Evolutionary conservation across 2,329 filamentous ascomycete genomes (phyloP).

Genomic region (Phaeosphaeria sp.): DNA sequence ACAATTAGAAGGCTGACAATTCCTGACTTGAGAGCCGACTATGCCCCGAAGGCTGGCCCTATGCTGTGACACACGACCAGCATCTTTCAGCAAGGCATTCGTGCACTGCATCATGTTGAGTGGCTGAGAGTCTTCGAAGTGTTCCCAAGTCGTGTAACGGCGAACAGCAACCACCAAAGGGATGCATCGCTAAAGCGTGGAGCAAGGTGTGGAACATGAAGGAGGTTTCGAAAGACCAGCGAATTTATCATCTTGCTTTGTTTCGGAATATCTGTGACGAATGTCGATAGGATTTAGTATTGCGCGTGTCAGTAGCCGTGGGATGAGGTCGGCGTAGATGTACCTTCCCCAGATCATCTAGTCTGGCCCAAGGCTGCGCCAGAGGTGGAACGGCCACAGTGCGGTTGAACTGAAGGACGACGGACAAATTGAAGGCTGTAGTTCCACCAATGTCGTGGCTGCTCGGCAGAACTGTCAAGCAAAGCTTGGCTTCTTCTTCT

Average conservation of each 20-base stretch:
- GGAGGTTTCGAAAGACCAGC: no score
- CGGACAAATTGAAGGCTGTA: conserved; percentile 11
- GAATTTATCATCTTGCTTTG: not conserved
- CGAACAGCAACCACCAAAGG: no score
- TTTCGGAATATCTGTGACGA: not conserved
- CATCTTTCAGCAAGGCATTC: not conserved
- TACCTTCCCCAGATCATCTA: not conserved
- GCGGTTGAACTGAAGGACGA: not conserved
- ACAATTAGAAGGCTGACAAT: not conserved
- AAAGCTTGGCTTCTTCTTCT: conserved; percentile 20
- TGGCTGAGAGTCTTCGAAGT: not conserved
- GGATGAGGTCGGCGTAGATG: not conserved
- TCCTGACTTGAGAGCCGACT: not conserved
- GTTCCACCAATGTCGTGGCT: conserved; percentile 32
- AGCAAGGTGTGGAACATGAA: no score
- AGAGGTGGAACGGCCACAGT: not conserved
- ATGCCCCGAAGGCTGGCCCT: not conserved
- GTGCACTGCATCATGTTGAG: not conserved
- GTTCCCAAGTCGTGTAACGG: no score
- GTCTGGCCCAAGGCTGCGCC: not conserved
- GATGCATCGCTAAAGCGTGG: no score
- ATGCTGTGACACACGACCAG: not conserved
- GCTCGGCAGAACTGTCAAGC: conserved; percentile 9
- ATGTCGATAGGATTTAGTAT: no score
- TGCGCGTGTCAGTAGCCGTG: not conserved